Base-by-base conservation (phyloP, 345 rosid species). In the Linum usitatissimum region DNA sequence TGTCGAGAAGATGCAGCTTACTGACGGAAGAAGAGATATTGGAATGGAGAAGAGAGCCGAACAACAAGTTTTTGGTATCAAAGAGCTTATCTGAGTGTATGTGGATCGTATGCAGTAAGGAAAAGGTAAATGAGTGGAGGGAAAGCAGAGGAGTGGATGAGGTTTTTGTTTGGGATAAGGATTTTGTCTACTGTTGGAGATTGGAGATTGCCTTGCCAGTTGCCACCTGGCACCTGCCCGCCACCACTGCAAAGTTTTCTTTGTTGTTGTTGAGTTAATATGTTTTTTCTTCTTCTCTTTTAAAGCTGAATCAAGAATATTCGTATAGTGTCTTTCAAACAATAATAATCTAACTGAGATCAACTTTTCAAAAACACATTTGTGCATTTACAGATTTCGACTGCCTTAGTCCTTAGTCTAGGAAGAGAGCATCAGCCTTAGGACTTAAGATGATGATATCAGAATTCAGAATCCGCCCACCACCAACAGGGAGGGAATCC, bases 111-210 rank as follows among this genome's bases (percentile, higher is more conserved):
- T n/a, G n/a, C n/a, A n/a, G 78, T 63, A 64, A 61, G 64, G 80
- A 62, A 63, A 61, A 64, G 60, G 55, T 1, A 57, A 80, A 80
- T 65, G 87, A 66, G 88, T 83, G 92, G 86, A 73, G 76, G 76
- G 78, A 71, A 75, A 64, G 67, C 60, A 57, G 68, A 59, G 74
- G 60, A 63, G 63, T 18, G 79, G 94, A 86, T 91, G 71, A 79
- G 87, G 88, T 81, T 88, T 34, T 34, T 34, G 38, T 4, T 78
- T 21, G 68, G 55, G 90, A 86, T 88, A 83, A 85, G 87, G 83
- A 76, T 81, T 80, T 74, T 77, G 83, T 77, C 73, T 40, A 74
- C 71, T 77, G 66, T 73, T 77, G 66, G 71, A 67, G 71, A 42
- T 75, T 75, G 60, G 31, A 2, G 15, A 10, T 45, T 15, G 14